Evolutionary conservation across 345 rosid genomes (phyloP).

Genomic region (Chamaenerion angustifolium): DNA sequence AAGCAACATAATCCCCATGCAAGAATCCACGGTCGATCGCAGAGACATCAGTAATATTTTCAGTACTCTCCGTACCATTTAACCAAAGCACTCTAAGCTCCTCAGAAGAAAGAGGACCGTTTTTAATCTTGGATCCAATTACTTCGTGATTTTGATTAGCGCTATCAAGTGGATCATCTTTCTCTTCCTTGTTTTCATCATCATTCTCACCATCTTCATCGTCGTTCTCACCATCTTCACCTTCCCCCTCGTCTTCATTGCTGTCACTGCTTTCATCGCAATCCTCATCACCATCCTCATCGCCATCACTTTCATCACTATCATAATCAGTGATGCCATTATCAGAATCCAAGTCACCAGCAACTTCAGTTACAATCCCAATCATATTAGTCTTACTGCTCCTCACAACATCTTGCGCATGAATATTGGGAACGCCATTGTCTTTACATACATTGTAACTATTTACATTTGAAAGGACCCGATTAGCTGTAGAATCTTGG

Average conservation of each 20-base stretch:
- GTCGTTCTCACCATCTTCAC: slow-evolving; percentile 17
- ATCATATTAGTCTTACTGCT: slow-evolving; percentile 38
- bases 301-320: slow-evolving; percentile 26
- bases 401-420: slow-evolving; percentile 72
- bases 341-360: slow-evolving; percentile 90
- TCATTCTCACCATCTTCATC: slow-evolving; percentile 17
- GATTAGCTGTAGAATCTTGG: slow-evolving; percentile 11
- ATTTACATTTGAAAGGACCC: slow-evolving; percentile 14
- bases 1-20: slow-evolving; percentile 84
- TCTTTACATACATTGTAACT: slow-evolving; percentile 4
- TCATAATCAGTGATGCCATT: slow-evolving; percentile 48
- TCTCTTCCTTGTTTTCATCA: slow-evolving; percentile 19
- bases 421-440: slow-evolving; percentile 33
- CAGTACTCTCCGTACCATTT: slow-evolving; percentile 60
- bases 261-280: slow-evolving; percentile 14
- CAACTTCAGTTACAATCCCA: slow-evolving; percentile 85
- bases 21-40: slow-evolving; percentile 85
- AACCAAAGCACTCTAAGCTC: slow-evolving; percentile 91
- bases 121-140: slow-evolving; percentile 25
- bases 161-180: slow-evolving; percentile 14
- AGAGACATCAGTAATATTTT: slow-evolving; percentile 38
- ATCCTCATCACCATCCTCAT: slow-evolving; percentile 15
- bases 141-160: slow-evolving; percentile 18
- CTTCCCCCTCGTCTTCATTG: slow-evolving; percentile 15
- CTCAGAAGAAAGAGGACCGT: slow-evolving; percentile 47